phyloP scores from a whole-genome alignment of 1,139 yeast species.

The Pneumocystis canis region DNA sequence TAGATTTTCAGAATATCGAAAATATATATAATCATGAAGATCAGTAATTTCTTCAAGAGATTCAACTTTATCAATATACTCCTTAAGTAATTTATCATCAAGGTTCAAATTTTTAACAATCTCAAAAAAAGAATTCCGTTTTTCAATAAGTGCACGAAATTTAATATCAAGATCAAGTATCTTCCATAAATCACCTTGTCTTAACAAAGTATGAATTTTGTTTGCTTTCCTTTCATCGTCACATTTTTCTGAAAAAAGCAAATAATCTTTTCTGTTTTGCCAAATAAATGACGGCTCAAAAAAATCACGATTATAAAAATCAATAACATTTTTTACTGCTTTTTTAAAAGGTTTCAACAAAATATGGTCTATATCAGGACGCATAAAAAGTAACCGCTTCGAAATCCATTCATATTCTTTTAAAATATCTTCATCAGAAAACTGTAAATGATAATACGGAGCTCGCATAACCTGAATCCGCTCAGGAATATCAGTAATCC shows the following conservation, averaged over 20 bases:
- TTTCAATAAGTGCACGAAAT: conserved; percentile 71
- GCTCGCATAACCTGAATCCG: conserved; percentile 69
- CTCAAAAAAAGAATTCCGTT: conserved; percentile 48
- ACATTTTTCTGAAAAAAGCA: conserved; percentile 40
- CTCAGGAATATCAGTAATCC: conserved; percentile 84
- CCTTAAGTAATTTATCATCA: conserved; percentile 49
- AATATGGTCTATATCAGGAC: conserved; percentile 23
- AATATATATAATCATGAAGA: conserved; percentile 67
- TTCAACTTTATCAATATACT: conserved; percentile 39
- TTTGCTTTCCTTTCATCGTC: conserved; percentile 28
- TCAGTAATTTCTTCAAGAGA: conserved; percentile 77
- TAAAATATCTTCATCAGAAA: conserved; percentile 52
- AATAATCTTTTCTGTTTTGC: conserved; percentile 85
- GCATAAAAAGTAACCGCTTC: conserved; percentile 19
- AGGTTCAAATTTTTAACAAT: conserved; percentile 41
- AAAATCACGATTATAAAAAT: conserved; percentile 60
- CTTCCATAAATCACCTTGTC: conserved; percentile 72
- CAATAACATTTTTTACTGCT: conserved; percentile 65
- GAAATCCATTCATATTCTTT: conserved; percentile 72
- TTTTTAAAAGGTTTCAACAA: conserved; percentile 47
- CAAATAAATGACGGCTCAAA: conserved; percentile 94
- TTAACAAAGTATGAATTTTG: conserved; percentile 34
- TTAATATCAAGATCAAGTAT: conserved; percentile 75
- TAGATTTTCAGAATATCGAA: conserved; percentile 61
- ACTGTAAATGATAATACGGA: conserved; percentile 39